phyloP scores from a whole-genome alignment of 306 rosid species.

The Vachellia pachyceras region DNA sequence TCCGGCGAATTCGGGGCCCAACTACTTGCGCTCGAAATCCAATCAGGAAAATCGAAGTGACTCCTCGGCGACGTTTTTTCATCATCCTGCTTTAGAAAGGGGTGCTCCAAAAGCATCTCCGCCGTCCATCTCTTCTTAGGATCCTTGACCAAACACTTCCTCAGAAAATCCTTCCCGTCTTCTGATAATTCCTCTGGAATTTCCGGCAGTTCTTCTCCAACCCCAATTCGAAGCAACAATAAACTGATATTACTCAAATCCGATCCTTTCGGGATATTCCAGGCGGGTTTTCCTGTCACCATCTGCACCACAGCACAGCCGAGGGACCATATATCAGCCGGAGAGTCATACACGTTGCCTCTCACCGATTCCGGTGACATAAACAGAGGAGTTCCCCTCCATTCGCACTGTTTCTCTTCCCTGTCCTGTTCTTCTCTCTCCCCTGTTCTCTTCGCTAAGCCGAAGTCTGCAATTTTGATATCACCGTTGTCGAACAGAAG shows the following conservation, averaged over 20 bases:
- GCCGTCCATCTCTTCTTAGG: conserved; percentile 86
- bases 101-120: conserved; percentile 79
- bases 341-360: conserved; percentile 56
- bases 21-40: conserved; percentile 54
- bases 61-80: conserved; percentile 61
- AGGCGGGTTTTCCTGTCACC: conserved; percentile 74
- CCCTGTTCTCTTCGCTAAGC: conserved; percentile 62
- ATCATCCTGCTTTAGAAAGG: conserved; percentile 45
- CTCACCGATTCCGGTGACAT: conserved; percentile 91
- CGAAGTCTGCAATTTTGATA: conserved; percentile 84
- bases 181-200: conserved; percentile 62
- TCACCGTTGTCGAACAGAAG: conserved; percentile 63
- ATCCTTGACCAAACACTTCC: conserved; percentile 75
- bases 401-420: conserved; percentile 29
- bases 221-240: conserved; percentile 67
- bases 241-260: conserved; percentile 42
- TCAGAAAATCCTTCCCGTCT: conserved; percentile 73
- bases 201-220: conserved; percentile 70
- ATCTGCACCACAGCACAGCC: conserved; percentile 88
- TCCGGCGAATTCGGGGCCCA: conserved; percentile 44
- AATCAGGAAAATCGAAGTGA: conserved; percentile 77
- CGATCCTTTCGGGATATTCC: conserved; percentile 47
- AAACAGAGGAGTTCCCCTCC: conserved; percentile 82
- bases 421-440: conserved; percentile 45
- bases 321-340: conserved; percentile 78